Evolutionary conservation across 179 eudicot genomes (phyloP), one percentile per base, ranked within the genome.

Genomic region (Camellia oleifera): DNA sequence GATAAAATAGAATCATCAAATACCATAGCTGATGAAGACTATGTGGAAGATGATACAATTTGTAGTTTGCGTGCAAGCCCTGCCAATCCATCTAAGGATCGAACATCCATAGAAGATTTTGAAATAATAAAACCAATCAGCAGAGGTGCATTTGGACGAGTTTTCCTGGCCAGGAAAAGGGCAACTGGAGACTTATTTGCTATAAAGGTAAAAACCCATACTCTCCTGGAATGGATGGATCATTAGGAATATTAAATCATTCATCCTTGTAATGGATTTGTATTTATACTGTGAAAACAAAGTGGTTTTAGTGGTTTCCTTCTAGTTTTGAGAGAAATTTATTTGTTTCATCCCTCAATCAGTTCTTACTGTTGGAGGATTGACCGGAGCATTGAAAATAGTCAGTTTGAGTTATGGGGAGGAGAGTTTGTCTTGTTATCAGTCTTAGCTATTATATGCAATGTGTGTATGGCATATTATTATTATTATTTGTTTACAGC

Each of bases 121-220:
- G 99, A 97, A 89, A 97, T 97, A 46, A 94, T 97, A 66, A 97
- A 94, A 87, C 99, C 99, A 82, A 93, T 97, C 78, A 97, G 99
- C 80, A 88, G 98, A 88, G 99, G 99, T 54, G 97, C 99, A 66
- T 97, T 89, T 83, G 99, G 99, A 80, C 89, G 98, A 68, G 98
- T 97, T 83, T 97, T 97, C 76, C 93, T 97, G 75, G 97, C 99
- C 48, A 90, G 88, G 87, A 97, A 94, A 84, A 89, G 97, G 86
- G 90, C 97, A 82, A 94, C 98, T 45, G 99, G 99, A 60, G 99
- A 97, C 87, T 87, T 90, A 80, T 97, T 97, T 89, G 99, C 99
- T 63, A 97, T 97, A 75, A 97, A 97, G 94, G 99, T 97, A 73
- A 67, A 50, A 44, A 67, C 50, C 52, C 74, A 32, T 12, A 57